Base-by-base conservation (phyloP, 345 rosid species). In the Salix arbutifolia region DNA sequence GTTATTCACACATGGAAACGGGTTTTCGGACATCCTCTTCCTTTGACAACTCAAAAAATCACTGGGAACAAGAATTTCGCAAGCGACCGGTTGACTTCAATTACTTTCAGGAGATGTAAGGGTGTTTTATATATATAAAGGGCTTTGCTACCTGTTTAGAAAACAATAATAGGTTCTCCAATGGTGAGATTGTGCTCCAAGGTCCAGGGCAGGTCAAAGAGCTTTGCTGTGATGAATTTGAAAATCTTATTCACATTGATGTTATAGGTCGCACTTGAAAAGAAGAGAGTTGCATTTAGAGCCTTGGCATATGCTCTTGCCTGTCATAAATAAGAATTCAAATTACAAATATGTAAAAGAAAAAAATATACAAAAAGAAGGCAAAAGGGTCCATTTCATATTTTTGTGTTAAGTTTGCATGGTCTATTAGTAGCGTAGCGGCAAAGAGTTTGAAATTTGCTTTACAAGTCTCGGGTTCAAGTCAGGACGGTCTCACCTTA, bases 201-300 rank as follows among this genome's bases (percentile, higher is more conserved):
- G 0, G 88, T 84, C 97, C 97, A 95, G 37, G 97, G 97, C 70
- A 91, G 75, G 75, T 95, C 99, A 31, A 95, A 93, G 64, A 95
- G 87, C 86, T 91, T 93, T 2, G 99, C 99, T 2, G 97, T 91
- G 77, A 95, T 89, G 89, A 93, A 95, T 84, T 95, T 93, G 85
- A 95, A 93, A 80, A 95, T 87, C 90, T 95, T 95, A 78, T 88
- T 95, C 21, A 95, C 99, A 75, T 95, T 95, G 67, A 95, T 95
- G 85, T 93, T 95, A 82, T 95, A 93, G 48, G 90, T 83, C 10
- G 97, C 92, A 61, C 99, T 95, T 37, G 97, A 95, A 79, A 95
- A 95, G 89, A 95, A 95, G 40, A 95, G 86, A 0, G 99, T 88
- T 2, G 97, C 99, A 21, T 93, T 93, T 61, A 91, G 65, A 4